phyloP scores from a whole-genome alignment of 148 eudicot species.

The Polygonum maritimum region DNA sequence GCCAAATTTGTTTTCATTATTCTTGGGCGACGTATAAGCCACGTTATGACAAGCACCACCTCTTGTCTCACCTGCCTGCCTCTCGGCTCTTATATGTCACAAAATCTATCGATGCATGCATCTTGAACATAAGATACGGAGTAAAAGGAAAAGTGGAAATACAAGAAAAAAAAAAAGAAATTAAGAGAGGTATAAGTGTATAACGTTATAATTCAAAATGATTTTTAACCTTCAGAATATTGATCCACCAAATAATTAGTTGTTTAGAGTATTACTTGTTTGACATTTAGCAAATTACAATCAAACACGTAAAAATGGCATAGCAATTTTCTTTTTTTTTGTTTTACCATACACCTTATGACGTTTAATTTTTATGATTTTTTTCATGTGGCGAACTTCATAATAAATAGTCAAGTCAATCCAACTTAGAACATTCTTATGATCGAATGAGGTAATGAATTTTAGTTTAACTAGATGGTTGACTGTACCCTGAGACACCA shows the following conservation, averaged over 20 bases:
- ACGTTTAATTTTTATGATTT: too few relatives aligned
- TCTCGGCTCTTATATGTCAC: background rate
- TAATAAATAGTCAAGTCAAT: too few relatives aligned
- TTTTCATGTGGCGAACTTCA: too few relatives aligned
- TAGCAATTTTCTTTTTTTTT: too few relatives aligned
- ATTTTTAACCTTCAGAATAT: background rate
- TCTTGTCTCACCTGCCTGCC: constrained; percentile 1
- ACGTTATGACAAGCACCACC: constrained; percentile 5
- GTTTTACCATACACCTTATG: too few relatives aligned
- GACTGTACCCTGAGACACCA: too few relatives aligned
- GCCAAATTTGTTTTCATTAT: background rate
- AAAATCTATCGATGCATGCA: background rate
- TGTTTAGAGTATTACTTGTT: too few relatives aligned
- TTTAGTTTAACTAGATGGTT: too few relatives aligned
- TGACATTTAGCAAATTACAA: too few relatives aligned
- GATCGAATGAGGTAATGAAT: too few relatives aligned
- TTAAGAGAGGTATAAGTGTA: background rate
- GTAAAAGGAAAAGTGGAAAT: background rate
- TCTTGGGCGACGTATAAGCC: background rate
- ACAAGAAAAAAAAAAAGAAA: background rate
- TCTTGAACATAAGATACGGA: background rate
- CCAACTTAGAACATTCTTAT: too few relatives aligned
- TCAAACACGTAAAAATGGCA: too few relatives aligned
- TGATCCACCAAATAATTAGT: background rate
- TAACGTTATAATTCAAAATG: background rate